Conservation (phyloP, 768 basidiomycete genomes). For the Xerocomus brunneocitrinus region DNA sequence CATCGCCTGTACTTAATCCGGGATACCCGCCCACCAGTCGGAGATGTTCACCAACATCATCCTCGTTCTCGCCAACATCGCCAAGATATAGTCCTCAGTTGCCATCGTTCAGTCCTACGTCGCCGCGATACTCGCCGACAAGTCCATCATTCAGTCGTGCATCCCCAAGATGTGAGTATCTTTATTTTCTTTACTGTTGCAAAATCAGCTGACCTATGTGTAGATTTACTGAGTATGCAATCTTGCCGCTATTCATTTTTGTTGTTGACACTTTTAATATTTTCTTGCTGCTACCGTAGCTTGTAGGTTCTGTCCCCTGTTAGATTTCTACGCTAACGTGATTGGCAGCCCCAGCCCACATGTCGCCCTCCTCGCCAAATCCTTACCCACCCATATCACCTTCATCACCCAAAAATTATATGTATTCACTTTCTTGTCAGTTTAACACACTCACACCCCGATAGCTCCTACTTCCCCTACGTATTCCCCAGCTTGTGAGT, state of each 20-base stretch:
- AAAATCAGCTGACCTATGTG: conserved; percentile 1
- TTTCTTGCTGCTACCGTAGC: conserved; percentile 40
- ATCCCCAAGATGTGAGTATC: conserved; percentile 78
- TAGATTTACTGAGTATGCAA: conserved; percentile 79
- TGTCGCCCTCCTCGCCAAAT: conserved; percentile 91
- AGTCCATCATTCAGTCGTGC: conserved; percentile 89
- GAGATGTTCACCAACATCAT: conserved; percentile 80
- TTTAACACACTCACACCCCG: conserved; percentile 10
- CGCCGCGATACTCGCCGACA: conserved; percentile 84
- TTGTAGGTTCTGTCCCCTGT: conserved; percentile 44
- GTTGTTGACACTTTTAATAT: conserved; percentile 21
- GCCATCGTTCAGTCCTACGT: conserved; percentile 87
- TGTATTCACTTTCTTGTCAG: conserved; percentile 24
- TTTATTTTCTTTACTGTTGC: background rate
- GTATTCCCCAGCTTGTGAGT: conserved; percentile 85
- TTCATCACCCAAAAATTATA: conserved; percentile 89
- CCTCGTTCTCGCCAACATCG: conserved; percentile 81
- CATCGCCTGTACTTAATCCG: conserved; percentile 79
- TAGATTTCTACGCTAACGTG: conserved; percentile 4
- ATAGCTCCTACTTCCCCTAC: too few relatives aligned
- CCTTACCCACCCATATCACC: conserved; percentile 92
- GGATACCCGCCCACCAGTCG: conserved; percentile 66
- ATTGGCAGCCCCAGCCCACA: conserved; percentile 62
- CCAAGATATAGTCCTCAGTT: conserved; percentile 86
- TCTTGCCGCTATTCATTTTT: background rate